A percentile compares a stretch with the other conserved stretches of the same genome.
These are phyloP conservation scores for Fonsecaea multimorphosa DNA, from an alignment of 2,329 filamentous ascomycete species.

Conservation along the genomic window DNA sequence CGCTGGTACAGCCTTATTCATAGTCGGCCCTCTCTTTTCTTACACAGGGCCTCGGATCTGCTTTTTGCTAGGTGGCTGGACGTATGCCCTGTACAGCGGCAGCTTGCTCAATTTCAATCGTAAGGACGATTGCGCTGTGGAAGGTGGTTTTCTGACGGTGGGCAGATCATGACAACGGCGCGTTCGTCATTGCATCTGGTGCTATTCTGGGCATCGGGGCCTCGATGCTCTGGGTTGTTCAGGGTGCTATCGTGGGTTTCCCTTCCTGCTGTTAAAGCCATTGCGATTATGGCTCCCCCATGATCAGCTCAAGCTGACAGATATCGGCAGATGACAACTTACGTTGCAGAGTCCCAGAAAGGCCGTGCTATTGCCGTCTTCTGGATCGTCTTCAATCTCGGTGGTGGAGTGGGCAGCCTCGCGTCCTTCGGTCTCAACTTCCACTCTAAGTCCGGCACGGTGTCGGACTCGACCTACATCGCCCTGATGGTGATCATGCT, in stretches of 20 bases:
- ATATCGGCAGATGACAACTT: slow-evolving; percentile 64
- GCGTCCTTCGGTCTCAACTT: slow-evolving; percentile 56
- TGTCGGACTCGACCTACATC: slow-evolving; percentile 61
- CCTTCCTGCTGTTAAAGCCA: neutral
- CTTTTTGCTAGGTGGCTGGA: slow-evolving; percentile 54
- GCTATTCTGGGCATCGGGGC: slow-evolving; percentile 58
- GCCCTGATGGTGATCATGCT: slow-evolving; percentile 76
- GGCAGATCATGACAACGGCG: slow-evolving; percentile 51
- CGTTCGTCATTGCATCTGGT: slow-evolving; percentile 58
- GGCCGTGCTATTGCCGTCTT: slow-evolving; percentile 89
- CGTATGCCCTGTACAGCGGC: slow-evolving; percentile 57
- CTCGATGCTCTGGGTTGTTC: slow-evolving; percentile 58
- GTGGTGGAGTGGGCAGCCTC: slow-evolving; percentile 77
- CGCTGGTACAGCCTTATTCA: slow-evolving; percentile 66
- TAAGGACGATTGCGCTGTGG: slow-evolving; percentile 31
- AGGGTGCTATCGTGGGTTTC: slow-evolving; percentile 43
- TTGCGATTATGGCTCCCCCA: neutral
- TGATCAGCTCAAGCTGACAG: neutral
- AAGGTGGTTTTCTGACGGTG: neutral
- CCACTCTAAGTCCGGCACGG: slow-evolving; percentile 51
- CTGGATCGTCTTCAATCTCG: slow-evolving; percentile 94
- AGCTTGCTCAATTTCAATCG: slow-evolving; percentile 59
- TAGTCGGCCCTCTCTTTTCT: slow-evolving; percentile 59
- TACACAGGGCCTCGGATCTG: slow-evolving; percentile 49
- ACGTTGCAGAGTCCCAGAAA: slow-evolving; percentile 81